Percentiles rank a stretch among this genome's conserved stretches.
Evolutionary conservation across 495 filamentous ascomycete genomes (phyloP).

Genomic region (Usnea hakonensis): DNA sequence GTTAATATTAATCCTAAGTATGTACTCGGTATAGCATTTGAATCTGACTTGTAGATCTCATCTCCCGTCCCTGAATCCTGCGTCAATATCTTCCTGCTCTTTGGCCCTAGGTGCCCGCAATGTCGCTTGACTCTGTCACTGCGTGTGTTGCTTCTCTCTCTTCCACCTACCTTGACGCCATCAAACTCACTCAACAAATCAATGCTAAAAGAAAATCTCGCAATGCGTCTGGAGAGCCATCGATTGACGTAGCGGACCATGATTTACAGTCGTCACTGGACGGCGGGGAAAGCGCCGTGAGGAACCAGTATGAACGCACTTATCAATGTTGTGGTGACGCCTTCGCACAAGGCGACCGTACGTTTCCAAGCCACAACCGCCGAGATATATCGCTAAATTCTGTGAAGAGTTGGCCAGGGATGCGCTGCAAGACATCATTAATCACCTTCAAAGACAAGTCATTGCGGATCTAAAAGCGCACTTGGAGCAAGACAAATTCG

Average conservation of each 20-base stretch:
- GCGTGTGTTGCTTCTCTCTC: constrained; percentile 37
- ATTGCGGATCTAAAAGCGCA: constrained; percentile 37
- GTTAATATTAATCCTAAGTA: too few species aligned
- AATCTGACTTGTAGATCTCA: too few species aligned
- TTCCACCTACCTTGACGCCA: constrained; percentile 39
- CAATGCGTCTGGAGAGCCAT: neutral
- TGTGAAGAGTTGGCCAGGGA: constrained; percentile 27
- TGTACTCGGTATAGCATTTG: too few species aligned
- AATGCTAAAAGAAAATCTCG: constrained; percentile 29
- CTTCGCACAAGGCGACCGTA: constrained; percentile 37
- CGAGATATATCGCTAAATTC: neutral
- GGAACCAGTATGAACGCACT: constrained; percentile 29
- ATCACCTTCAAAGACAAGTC: constrained; percentile 37
- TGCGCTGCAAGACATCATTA: constrained; percentile 40
- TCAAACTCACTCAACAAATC: constrained; percentile 31
- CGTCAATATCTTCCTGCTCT: too few species aligned
- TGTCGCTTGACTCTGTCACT: constrained; percentile 30
- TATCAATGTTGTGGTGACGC: constrained; percentile 27
- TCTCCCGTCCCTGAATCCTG: too few species aligned
- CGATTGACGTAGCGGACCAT: constrained; percentile 10
- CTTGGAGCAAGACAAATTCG: constrained; percentile 27
- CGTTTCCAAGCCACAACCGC: neutral
- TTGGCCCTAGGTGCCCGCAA: too few species aligned
- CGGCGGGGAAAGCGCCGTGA: constrained; percentile 27
- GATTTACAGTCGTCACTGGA: constrained; percentile 33